phyloP scores from a whole-genome alignment of 2,329 filamentous ascomycete species.

The Paraphoma chrysanthemicola region DNA sequence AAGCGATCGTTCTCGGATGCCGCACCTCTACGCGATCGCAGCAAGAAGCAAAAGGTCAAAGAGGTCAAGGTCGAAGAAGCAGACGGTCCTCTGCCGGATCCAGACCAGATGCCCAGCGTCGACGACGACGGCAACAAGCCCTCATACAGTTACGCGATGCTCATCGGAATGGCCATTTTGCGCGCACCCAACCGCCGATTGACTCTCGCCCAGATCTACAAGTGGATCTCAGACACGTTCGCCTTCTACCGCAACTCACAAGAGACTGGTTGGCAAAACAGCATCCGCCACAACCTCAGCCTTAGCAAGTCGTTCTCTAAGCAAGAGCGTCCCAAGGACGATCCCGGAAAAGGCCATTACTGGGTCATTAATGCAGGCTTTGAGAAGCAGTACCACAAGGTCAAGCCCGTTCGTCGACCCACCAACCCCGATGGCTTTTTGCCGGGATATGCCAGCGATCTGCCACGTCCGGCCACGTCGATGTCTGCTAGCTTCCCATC shows the following conservation, averaged over 20 bases:
- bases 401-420: slow-evolving; percentile 72
- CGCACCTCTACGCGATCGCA: slow-evolving; percentile 73
- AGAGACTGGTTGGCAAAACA: slow-evolving; percentile 97
- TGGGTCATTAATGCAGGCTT: slow-evolving; percentile 93
- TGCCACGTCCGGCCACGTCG: slow-evolving; percentile 48
- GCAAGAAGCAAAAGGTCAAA: slow-evolving; percentile 70
- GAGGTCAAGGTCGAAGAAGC: slow-evolving; percentile 57
- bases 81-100: slow-evolving; percentile 67
- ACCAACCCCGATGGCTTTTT: slow-evolving; percentile 51
- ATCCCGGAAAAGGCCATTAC: slow-evolving; percentile 96
- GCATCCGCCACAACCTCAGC: slow-evolving; percentile 96
- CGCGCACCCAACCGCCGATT: slow-evolving; percentile 82
- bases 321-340: slow-evolving; percentile 93
- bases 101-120: slow-evolving; percentile 80
- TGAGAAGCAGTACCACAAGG: slow-evolving; percentile 87
- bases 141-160: slow-evolving; percentile 87
- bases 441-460: slow-evolving; percentile 38
- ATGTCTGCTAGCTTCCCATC: slow-evolving; percentile 44
- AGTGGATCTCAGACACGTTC: slow-evolving; percentile 97
- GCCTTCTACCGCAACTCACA: slow-evolving; percentile 79
- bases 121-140: slow-evolving; percentile 90
- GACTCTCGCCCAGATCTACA: slow-evolving; percentile 95
- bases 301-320: slow-evolving; percentile 97
- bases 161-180: slow-evolving; percentile 97
- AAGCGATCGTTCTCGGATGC: slow-evolving; percentile 75